These are phyloP conservation scores for Psophocarpus tetragonolobus DNA, from an alignment of 306 rosid species.

Conservation along the genomic window DNA sequence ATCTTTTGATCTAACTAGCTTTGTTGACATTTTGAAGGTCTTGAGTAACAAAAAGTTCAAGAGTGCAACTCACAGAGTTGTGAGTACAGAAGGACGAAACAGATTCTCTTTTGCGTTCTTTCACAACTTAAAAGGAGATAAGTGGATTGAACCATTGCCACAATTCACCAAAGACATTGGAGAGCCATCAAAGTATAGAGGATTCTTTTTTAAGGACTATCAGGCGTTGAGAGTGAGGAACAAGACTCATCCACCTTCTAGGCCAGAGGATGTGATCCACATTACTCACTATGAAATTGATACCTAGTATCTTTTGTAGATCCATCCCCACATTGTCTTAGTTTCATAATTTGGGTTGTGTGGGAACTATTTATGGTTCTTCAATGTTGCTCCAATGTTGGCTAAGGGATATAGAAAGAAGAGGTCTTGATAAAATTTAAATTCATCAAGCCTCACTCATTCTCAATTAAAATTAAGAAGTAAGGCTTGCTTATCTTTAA, in stretches of 20 bases:
- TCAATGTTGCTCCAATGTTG: background rate
- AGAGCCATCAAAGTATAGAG: constrained; percentile 49
- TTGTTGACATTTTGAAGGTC: constrained; percentile 39
- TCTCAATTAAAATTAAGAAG: too few species aligned
- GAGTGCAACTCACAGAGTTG: constrained; percentile 57
- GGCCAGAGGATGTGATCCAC: constrained; percentile 45
- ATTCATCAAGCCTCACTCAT: too few species aligned
- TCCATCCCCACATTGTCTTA: too few species aligned
- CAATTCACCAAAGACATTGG: constrained; percentile 52
- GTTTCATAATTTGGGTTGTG: background rate
- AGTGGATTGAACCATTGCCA: constrained; percentile 57
- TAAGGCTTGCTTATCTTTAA: too few species aligned
- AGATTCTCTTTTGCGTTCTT: too few species aligned
- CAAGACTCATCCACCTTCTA: constrained; percentile 53
- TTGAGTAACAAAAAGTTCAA: constrained; percentile 53
- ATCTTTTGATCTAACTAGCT: background rate
- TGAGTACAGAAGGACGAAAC: too few species aligned
- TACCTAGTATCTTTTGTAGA: background rate
- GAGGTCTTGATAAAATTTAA: too few species aligned
- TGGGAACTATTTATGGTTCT: background rate
- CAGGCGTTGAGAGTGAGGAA: constrained; percentile 44
- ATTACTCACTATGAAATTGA: constrained; percentile 50
- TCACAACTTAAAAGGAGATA: constrained; percentile 49
- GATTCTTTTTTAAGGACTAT: constrained; percentile 50
- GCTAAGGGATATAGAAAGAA: too few species aligned